Conservation (phyloP, 257 asterid genomes). For the Lycium ferocissimum region DNA sequence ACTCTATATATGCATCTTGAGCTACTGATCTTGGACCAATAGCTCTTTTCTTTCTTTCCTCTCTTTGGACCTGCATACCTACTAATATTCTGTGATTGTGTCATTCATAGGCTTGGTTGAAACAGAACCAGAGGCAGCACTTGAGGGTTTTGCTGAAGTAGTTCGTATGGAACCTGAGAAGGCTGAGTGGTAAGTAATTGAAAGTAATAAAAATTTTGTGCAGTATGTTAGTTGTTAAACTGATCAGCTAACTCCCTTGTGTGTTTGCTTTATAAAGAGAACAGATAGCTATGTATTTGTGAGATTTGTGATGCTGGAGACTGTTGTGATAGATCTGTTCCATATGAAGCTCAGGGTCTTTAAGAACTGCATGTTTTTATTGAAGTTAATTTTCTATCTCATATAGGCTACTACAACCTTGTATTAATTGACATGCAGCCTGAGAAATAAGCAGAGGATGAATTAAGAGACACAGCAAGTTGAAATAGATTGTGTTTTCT, state of each 20-base stretch:
- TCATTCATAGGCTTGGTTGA: constrained; percentile 75
- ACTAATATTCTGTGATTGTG: constrained; percentile 22
- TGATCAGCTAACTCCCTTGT: not conserved
- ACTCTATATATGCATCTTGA: not conserved
- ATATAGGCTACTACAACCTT: not conserved
- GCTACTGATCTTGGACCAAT: not conserved
- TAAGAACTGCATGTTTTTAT: not conserved
- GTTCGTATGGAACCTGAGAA: constrained; percentile 95
- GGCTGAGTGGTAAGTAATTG: constrained; percentile 78
- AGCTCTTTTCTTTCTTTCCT: not conserved
- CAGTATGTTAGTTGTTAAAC: not conserved
- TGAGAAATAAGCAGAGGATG: not conserved
- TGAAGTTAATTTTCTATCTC: not conserved
- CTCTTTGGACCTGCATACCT: not conserved
- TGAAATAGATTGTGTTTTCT: not conserved
- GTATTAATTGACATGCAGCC: constrained; percentile 1
- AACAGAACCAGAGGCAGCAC: constrained; percentile 93
- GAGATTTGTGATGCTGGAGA: not conserved
- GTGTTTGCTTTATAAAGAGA: constrained; percentile 19
- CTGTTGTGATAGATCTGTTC: not conserved
- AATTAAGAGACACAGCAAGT: not conserved
- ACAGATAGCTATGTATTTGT: not conserved
- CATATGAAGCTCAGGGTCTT: constrained; percentile 1
- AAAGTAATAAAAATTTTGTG: not conserved
- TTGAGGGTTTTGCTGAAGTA: constrained; percentile 90